Evolutionary conservation across 2,329 filamentous ascomycete species (phyloP).

Genomic region (Coccinonectria pachysandricola): DNA sequence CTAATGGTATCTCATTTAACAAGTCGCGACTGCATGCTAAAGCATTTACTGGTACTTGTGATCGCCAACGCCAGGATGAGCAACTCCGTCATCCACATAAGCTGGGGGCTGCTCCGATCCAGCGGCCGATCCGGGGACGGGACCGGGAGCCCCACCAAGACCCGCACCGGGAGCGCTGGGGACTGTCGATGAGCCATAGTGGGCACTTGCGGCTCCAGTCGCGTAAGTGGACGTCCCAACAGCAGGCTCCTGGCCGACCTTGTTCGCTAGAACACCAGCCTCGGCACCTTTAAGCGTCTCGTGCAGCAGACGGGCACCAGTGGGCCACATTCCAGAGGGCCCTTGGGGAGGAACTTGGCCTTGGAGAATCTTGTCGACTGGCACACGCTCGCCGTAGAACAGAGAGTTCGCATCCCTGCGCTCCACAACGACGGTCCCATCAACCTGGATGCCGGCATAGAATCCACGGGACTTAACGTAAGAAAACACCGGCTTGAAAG

Average conservation of each 20-base stretch:
- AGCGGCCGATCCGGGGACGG: constrained; percentile 2
- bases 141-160: neutral
- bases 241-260: constrained; percentile 4
- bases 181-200: too few species aligned
- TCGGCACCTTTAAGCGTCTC: constrained; percentile 24
- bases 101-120: constrained; percentile 10
- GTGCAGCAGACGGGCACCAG: constrained; percentile 20
- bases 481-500: constrained; percentile 36
- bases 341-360: constrained; percentile 24
- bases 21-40: too few species aligned
- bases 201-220: constrained; percentile 5
- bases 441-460: constrained; percentile 77
- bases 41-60: constrained; percentile 14
- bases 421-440: constrained; percentile 79
- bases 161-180: constrained; percentile 4
- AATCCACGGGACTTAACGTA: constrained; percentile 87
- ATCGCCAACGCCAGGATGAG: constrained; percentile 15
- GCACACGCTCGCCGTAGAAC: constrained; percentile 61
- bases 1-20: constrained; percentile 14
- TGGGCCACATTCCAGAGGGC: constrained; percentile 21
- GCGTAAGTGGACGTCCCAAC: too few species aligned
- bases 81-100: constrained; percentile 16
- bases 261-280: constrained; percentile 16
- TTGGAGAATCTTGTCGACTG: constrained; percentile 37
- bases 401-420: constrained; percentile 78